Base-by-base conservation (phyloP, 257 asterid genomes). In the Nyctanthes arbortristis region DNA sequence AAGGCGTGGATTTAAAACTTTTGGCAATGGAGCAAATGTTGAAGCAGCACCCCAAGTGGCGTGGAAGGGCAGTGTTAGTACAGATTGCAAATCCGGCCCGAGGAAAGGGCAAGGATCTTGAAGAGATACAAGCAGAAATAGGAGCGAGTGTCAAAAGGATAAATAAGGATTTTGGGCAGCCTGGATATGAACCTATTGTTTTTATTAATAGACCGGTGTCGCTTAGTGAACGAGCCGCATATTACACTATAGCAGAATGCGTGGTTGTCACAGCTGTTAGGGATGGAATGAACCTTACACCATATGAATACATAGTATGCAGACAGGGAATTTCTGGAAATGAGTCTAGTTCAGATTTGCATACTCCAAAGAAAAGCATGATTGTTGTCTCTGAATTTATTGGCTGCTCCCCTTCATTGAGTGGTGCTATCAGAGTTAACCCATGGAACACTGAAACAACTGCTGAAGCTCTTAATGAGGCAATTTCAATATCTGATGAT, bases 241-340 rank as follows among this genome's bases (percentile, higher is more conserved):
- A 83, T 61, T 83, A 72, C 72, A 58, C 80, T 8, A 54, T 72
- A 33, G 88, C 88, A 5, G 85, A 83, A 72, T 83, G 88, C 43
- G 88, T 80, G 5, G 83, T 62, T 27, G 88, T 83, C n/a, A 77
- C 85, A 4, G 85, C 88, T 27, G 88, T 83, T 25, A 72, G 88
- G 63, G 88, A 83, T 56, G 88, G 88, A 55, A 80, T 83, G 88
- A 83, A 83, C 68, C 83, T 83, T 61, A 80, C 83, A 14, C 88
- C 88, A 8, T 83, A 83, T 55, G 85, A 77, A 54, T 83, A 83
- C 55, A 60, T 80, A 3, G 79, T 80, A 7, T 75, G 85, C 67
- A 70, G 88, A 67, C 85, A 83, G 63, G 85, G 88, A n/a, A 72
- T 58, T 49, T 59, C 80, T 7, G 85, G 75, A 10, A 16, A 45